These are phyloP conservation scores for Cicer cuneatum DNA, from an alignment of 306 rosid species.

Conservation along the genomic window DNA sequence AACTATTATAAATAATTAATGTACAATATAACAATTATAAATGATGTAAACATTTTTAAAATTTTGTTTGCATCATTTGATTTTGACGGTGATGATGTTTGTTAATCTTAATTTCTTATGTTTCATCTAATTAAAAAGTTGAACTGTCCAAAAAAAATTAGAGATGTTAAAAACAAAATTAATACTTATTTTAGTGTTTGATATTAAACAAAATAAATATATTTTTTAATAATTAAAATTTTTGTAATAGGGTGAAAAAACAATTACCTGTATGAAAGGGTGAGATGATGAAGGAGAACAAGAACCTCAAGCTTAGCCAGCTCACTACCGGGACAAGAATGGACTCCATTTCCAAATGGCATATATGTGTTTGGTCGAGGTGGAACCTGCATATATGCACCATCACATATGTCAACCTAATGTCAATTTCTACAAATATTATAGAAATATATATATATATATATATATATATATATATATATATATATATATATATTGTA, in stretches of 20 bases:
- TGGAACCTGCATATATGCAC: slow-evolving; percentile 60
- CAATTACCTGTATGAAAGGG: slow-evolving; percentile 69
- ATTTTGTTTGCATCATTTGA: neutral
- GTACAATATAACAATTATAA: no score
- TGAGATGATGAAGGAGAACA: slow-evolving; percentile 88
- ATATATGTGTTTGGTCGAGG: slow-evolving; percentile 86
- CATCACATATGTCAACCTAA: slow-evolving; percentile 47
- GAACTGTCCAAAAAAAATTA: neutral
- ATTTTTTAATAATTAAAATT: no score
- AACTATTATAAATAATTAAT: no score
- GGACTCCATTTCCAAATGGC: slow-evolving; percentile 95
- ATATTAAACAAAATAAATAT: no score
- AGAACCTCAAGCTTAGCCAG: slow-evolving; percentile 90
- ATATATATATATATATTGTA: no score
- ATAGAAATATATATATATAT: no score
- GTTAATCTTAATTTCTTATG: neutral
- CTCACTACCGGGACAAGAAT: slow-evolving; percentile 98
- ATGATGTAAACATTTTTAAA: neutral
- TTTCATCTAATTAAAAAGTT: neutral
- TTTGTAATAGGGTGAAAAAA: neutral
- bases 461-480: no score
- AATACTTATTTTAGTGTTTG: neutral
- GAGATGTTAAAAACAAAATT: neutral
- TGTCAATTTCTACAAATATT: neutral
- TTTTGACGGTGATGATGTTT: neutral